Evolutionary conservation across 768 basidiomycete genomes (phyloP).

Genomic region (Russula ochroleuca): DNA sequence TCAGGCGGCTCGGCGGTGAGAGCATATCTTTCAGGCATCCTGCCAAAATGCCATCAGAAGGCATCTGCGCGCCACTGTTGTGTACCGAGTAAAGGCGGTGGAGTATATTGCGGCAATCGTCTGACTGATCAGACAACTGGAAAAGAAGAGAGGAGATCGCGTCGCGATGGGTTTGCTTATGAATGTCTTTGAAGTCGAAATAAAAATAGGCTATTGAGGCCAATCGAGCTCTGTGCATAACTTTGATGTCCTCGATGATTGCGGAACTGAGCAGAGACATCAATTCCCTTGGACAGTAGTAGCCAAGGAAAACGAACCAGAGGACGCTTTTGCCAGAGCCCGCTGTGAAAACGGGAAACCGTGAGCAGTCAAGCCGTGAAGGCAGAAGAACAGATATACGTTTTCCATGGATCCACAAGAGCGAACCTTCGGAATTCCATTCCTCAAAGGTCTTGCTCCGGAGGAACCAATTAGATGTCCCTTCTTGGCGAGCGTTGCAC

Average conservation of each 20-base stretch:
- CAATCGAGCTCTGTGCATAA: too few relatives aligned
- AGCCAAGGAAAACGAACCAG: not conserved
- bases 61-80: not conserved
- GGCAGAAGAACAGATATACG: too few relatives aligned
- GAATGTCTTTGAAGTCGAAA: not conserved
- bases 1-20: not conserved
- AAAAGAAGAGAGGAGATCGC: not conserved
- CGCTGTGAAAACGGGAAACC: not conserved
- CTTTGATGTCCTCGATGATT: not conserved
- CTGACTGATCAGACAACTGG: not conserved
- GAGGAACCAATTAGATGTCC: not conserved
- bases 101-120: not conserved
- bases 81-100: not conserved
- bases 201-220: not conserved
- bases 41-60: not conserved
- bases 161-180: not conserved
- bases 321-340: slow-evolving; percentile 9
- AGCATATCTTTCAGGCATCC: slow-evolving; percentile 5
- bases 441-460: not conserved
- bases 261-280: not conserved
- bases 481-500: not conserved
- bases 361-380: too few relatives aligned
- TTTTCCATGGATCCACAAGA: too few relatives aligned
- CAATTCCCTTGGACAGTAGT: not conserved
- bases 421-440: not conserved